Percentiles rank a stretch among this genome's conserved stretches.
Conservation (phyloP, 2,329 filamentous ascomycete genomes). For the Sporothrix luriei region DNA sequence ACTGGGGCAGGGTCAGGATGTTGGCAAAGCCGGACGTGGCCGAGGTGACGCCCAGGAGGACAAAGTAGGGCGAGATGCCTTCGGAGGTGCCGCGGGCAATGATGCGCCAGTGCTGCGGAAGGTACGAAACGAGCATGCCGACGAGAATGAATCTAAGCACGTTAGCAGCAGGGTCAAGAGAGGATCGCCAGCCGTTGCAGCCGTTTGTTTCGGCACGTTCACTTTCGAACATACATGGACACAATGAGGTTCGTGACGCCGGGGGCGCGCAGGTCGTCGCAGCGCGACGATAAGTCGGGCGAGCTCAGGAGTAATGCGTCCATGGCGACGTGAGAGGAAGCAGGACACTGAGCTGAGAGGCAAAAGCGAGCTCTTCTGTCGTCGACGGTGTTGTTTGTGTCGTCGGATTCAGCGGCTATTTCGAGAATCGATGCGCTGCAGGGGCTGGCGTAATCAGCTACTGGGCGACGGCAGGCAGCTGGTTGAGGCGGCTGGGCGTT, state of each 20-base stretch:
- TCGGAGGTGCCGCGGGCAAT: slow-evolving; percentile 82
- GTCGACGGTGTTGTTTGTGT: background rate
- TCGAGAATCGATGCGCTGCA: background rate
- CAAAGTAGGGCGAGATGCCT: slow-evolving; percentile 92
- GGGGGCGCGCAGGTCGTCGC: slow-evolving; percentile 56
- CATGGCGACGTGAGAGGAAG: slow-evolving; percentile 39
- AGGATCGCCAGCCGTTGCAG: background rate
- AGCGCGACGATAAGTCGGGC: slow-evolving; percentile 44
- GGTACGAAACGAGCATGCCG: slow-evolving; percentile 88
- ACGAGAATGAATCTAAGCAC: slow-evolving; percentile 68
- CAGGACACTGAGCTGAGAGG: too few relatives aligned
- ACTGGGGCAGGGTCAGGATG: slow-evolving; percentile 84
- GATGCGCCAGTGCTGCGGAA: slow-evolving; percentile 93
- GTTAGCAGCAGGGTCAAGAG: background rate
- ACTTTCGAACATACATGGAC: slow-evolving; percentile 53
- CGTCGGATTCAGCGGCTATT: background rate
- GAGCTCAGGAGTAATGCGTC: slow-evolving; percentile 40
- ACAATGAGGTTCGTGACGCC: slow-evolving; percentile 59
- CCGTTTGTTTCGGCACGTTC: background rate
- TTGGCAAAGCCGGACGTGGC: slow-evolving; percentile 89
- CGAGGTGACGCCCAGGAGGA: slow-evolving; percentile 89
- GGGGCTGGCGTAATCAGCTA: background rate
- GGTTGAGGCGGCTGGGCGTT: slow-evolving; percentile 12
- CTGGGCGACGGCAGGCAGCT: background rate
- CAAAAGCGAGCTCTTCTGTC: background rate